phyloP scores from a whole-genome alignment of 2,329 filamentous ascomycete species.

The Plectosphaerella cucumerina region DNA sequence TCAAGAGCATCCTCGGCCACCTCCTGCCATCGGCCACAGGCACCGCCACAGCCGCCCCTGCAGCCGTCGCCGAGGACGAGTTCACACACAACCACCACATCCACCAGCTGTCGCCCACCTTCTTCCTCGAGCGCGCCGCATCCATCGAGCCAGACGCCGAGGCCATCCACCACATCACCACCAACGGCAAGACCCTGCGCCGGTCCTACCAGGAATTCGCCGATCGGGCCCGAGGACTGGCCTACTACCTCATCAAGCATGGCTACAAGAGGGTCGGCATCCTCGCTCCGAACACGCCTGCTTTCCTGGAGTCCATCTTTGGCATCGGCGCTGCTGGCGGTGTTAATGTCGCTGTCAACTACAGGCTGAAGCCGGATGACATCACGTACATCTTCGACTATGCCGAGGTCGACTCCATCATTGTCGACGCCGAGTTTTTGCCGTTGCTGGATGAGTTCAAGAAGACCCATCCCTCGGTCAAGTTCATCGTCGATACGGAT shows the following conservation, averaged over 20 bases:
- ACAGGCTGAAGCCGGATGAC: slow-evolving; percentile 72
- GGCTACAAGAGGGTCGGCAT: slow-evolving; percentile 76
- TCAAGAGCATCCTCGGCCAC: slow-evolving; percentile 53
- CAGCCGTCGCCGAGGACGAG: slow-evolving; percentile 17
- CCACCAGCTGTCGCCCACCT: slow-evolving; percentile 80
- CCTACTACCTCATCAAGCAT: slow-evolving; percentile 79
- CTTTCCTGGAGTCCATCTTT: slow-evolving; percentile 87
- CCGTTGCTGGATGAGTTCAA: slow-evolving; percentile 65
- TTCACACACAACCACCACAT: slow-evolving; percentile 52
- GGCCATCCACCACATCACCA: slow-evolving; percentile 81
- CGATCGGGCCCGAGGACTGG: slow-evolving; percentile 80
- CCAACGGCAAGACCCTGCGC: slow-evolving; percentile 68
- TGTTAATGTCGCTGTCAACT: slow-evolving; percentile 65
- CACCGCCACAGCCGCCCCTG: not conserved
- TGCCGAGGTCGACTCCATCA: slow-evolving; percentile 79
- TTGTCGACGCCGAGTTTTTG: slow-evolving; percentile 80
- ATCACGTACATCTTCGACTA: slow-evolving; percentile 88
- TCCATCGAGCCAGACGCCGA: slow-evolving; percentile 81
- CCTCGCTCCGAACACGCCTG: slow-evolving; percentile 87
- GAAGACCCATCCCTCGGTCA: slow-evolving; percentile 56
- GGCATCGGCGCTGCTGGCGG: slow-evolving; percentile 79
- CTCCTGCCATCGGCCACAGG: slow-evolving; percentile 30
- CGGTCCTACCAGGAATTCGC: slow-evolving; percentile 79
- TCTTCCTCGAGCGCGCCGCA: slow-evolving; percentile 81
- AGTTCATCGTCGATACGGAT: slow-evolving; percentile 75